Evolutionary conservation across 208 protist genomes (phyloP).

Genomic region (Wallacemonas sp.): DNA sequence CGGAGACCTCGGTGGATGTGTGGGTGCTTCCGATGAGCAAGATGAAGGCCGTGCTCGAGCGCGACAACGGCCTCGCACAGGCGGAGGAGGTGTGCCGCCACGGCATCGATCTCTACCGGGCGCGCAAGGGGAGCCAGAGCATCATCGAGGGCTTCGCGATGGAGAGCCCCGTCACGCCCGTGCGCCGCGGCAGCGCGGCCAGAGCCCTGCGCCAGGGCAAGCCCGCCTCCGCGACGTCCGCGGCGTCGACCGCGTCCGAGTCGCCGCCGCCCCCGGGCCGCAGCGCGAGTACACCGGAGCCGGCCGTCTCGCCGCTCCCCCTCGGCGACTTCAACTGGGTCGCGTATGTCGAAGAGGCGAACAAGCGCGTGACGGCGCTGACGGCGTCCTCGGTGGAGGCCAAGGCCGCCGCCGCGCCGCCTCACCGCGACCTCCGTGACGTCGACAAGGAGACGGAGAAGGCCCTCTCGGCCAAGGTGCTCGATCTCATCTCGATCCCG

Average conservation of each 20-base stretch:
- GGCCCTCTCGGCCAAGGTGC: constrained; percentile 56
- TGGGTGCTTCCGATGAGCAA: constrained; percentile 62
- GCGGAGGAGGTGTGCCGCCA: constrained; percentile 78
- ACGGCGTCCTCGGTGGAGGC: background rate
- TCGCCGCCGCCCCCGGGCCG: no score
- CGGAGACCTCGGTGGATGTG: constrained; percentile 70
- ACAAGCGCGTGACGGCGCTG: constrained; percentile 16
- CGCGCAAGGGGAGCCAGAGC: constrained; percentile 59
- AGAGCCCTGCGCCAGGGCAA: background rate
- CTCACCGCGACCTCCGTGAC: constrained; percentile 38
- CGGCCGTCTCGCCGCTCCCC: background rate
- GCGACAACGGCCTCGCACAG: constrained; percentile 51
- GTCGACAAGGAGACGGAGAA: constrained; percentile 79
- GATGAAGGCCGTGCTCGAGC: constrained; percentile 51
- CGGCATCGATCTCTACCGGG: constrained; percentile 72
- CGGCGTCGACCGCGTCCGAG: constrained; percentile 14
- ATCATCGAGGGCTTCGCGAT: constrained; percentile 46
- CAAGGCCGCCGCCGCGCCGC: background rate
- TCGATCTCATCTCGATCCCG: constrained; percentile 62
- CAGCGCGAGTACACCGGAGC: background rate
- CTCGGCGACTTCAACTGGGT: constrained; percentile 47
- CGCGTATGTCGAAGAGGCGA: constrained; percentile 26
- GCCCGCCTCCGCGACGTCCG: constrained; percentile 11
- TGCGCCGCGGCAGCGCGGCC: constrained; percentile 18
- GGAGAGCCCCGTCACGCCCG: constrained; percentile 19